Base-by-base conservation (phyloP, 1,284 basidiomycete species). In the Rugosomyces carneus region DNA sequence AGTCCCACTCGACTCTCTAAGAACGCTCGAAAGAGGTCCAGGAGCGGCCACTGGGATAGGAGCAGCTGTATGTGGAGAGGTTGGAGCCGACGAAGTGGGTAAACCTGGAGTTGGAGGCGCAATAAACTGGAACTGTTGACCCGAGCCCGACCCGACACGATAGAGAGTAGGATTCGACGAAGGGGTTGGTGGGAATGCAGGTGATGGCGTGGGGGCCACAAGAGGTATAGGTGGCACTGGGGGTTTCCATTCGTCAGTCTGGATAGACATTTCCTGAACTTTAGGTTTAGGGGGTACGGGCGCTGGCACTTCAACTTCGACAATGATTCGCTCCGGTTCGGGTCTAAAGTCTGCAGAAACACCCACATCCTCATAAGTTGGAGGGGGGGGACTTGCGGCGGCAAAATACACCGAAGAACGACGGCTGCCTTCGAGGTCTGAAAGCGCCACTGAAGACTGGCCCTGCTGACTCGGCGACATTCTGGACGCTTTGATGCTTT, bases 191-290 rank as follows among this genome's bases (percentile, higher is more conserved):
- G 53, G 55, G 29, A 54, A 49, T 39, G 48, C 55, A 43, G 64
- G 60, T 11, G 49, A 48, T n/a, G 67, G 59, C 7, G 63, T 60
- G 24, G 62, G 59, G 27, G 64, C 52, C 15, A 60, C 53, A 16
- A 55, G 47, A 16, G 62, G 52, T 10, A n/a, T 3, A 13, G 66
- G 56, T 15, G 69, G 65, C 1, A 67, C 61, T 11, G 68, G 61
- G 15, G 77, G 74, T n/a, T 60, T 65, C 75, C 80, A 82, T 38
- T 73, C 72, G 48, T 91, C 89, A 2, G 88, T 91, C 65, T 91
- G 88, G 23, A 81, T 78, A 1, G 80, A 84, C 48, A 80, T 84
- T 53, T 90, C 87, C 58, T 72, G 80, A 26, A 78, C 62, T 52
- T 84, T 80, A 0, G 79, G 75, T 59, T 80, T 83, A 5, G 75